Evolutionary conservation across 495 filamentous ascomycete species (phyloP).

Genomic region (Tuber brumale): DNA sequence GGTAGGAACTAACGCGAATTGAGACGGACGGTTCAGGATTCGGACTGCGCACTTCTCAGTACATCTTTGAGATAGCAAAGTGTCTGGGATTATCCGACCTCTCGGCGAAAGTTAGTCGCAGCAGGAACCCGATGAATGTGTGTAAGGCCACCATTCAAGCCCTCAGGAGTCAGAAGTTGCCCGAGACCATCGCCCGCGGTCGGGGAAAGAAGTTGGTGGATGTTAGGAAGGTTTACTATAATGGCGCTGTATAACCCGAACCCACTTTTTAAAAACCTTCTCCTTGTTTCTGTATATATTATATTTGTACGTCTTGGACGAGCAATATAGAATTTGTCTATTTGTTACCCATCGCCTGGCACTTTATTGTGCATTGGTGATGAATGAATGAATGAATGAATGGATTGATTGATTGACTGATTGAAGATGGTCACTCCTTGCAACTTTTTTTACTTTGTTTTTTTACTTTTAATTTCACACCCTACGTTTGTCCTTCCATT

Average conservation of each 20-base stretch:
- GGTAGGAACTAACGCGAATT: not conserved
- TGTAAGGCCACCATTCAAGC: slow-evolving; percentile 84
- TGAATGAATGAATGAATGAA: not conserved
- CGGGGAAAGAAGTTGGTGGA: slow-evolving; percentile 92
- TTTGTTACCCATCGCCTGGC: not conserved
- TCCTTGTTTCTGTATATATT: not conserved
- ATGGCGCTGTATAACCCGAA: slow-evolving; percentile 54
- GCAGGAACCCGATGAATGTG: slow-evolving; percentile 91
- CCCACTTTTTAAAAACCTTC: not conserved
- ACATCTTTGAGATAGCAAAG: slow-evolving; percentile 88
- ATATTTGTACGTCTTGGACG: not conserved
- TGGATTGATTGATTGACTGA: not conserved
- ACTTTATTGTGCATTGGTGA: not conserved
- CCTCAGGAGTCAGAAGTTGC: slow-evolving; percentile 70
- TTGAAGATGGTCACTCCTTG: not conserved
- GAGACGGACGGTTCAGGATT: slow-evolving; percentile 57
- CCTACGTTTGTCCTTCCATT: not conserved
- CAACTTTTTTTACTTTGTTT: not conserved
- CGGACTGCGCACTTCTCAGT: slow-evolving; percentile 78
- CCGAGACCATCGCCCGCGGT: slow-evolving; percentile 79
- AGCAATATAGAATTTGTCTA: not conserved
- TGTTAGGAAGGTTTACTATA: slow-evolving; percentile 95
- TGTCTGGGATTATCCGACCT: slow-evolving; percentile 78
- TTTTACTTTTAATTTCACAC: not conserved
- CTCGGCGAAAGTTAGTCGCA: slow-evolving; percentile 66